Evolutionary conservation across 176 grass and related monocot species (phyloP), one percentile per base, ranked within the genome.

Genomic region (Eragrostis nindensis): DNA sequence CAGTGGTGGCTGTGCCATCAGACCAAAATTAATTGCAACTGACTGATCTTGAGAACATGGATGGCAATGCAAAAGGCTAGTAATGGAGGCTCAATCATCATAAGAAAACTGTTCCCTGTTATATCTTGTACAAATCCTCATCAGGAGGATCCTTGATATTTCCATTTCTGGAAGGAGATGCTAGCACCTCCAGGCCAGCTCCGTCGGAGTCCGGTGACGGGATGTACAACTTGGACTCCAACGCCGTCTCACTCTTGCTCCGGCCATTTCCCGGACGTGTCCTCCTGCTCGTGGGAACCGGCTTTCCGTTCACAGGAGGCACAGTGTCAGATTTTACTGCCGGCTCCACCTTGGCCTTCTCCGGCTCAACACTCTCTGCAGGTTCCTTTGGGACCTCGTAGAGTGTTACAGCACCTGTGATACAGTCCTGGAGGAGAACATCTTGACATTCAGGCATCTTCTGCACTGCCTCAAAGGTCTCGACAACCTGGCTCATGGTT

Each of bases 231-330:
- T 88, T 91, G 71, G 88, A 90, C 68, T 96, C 97, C 59, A 81
- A n/a, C 38, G 93, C 75, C 12, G 93, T 91, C 69, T 95, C 97
- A 3, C 97, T 99, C 84, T 91, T 99, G 86, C 97, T 99, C 72
- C 97, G 83, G 70, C 88, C 90, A 12, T 86, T 91, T 9, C 87
- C 89, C 43, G 78, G 79, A n/a, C 80, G 91, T 54, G 86, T 93
- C 50, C 88, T 78, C 86, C 92, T 93, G 71, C 88, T 93, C 68
- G 82, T 82, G 2, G 88, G 92, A 13, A 84, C 71, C 18, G 85
- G 82, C 75, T 88, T 94, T 21, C 83, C 86, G 16, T 86, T 81
- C 29, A 75, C 61, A 1, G 70, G 77, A 22, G 65, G 42, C 7
- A 80, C 43, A 0, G 70, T 73, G 0, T 80, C 73, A 1, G 69